Percentiles rank a stretch among this genome's conserved stretches.
Conservation (phyloP, 805 yeast species). For the Ogataea thermomethanolica region DNA sequence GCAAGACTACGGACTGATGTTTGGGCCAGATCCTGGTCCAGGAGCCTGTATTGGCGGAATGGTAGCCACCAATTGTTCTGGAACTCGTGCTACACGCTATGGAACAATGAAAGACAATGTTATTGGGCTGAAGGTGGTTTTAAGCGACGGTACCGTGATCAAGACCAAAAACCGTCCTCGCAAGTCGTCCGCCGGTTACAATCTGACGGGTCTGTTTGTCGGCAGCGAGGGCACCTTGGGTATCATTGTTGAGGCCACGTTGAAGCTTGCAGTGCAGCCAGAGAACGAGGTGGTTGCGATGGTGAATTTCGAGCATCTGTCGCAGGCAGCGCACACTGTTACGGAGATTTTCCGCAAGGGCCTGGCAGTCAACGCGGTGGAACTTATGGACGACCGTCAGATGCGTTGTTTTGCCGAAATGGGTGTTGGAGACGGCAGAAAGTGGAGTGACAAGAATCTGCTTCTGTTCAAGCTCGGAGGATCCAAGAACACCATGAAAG, state of each 20-base stretch:
- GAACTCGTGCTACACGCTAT: slow-evolving; percentile 73
- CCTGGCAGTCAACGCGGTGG: slow-evolving; percentile 66
- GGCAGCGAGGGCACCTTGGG: slow-evolving; percentile 81
- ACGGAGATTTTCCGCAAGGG: slow-evolving; percentile 59
- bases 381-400: slow-evolving; percentile 64
- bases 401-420: slow-evolving; percentile 60
- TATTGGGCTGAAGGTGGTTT: slow-evolving; percentile 63
- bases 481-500: slow-evolving; percentile 36
- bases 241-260: slow-evolving; percentile 68
- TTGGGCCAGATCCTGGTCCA: slow-evolving; percentile 80
- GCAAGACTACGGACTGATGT: slow-evolving; percentile 47
- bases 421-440: slow-evolving; percentile 34
- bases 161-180: slow-evolving; percentile 74
- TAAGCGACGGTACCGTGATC: slow-evolving; percentile 76
- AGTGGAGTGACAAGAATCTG: slow-evolving; percentile 30
- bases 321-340: slow-evolving; percentile 68
- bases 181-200: slow-evolving; percentile 78
- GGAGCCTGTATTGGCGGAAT: slow-evolving; percentile 80
- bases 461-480: slow-evolving; percentile 65
- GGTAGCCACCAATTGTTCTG: slow-evolving; percentile 75
- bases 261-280: slow-evolving; percentile 65
- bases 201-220: slow-evolving; percentile 63
- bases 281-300: slow-evolving; percentile 62
- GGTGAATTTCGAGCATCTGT: slow-evolving; percentile 59
- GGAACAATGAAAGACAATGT: slow-evolving; percentile 81